A percentile compares a stretch with the other conserved stretches of the same genome.
Evolutionary conservation across 495 filamentous ascomycete genomes (phyloP).

Genomic region (Aspergillus cavernicola): DNA sequence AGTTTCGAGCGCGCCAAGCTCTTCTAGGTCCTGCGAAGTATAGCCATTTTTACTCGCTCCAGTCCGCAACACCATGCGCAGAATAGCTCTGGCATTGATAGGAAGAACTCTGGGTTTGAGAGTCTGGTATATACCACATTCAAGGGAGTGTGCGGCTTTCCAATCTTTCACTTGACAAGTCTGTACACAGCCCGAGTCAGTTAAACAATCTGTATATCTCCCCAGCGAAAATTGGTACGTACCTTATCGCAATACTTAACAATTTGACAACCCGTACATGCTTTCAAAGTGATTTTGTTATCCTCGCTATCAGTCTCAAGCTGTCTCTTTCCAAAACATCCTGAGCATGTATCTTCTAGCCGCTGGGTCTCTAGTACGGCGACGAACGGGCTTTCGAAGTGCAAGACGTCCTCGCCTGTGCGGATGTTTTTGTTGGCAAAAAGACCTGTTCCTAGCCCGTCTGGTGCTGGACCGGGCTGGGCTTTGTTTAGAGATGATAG

Average conservation of each 20-base stretch:
- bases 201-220: not conserved
- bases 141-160: constrained; percentile 55
- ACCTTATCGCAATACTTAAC: constrained; percentile 67
- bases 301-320: constrained; percentile 20
- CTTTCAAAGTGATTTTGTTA: constrained; percentile 36
- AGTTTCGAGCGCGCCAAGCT: constrained; percentile 43
- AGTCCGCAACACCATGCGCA: constrained; percentile 49
- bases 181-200: constrained; percentile 32
- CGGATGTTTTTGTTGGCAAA: constrained; percentile 36
- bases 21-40: constrained; percentile 31
- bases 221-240: constrained; percentile 14
- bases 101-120: constrained; percentile 50
- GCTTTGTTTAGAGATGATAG: constrained; percentile 29
- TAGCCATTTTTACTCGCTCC: constrained; percentile 27
- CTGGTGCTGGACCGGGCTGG: constrained; percentile 22
- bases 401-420: constrained; percentile 36
- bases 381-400: constrained; percentile 37
- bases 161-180: constrained; percentile 59
- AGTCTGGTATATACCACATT: constrained; percentile 52
- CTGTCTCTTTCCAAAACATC: constrained; percentile 37
- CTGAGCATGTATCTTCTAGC: constrained; percentile 42
- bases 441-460: constrained; percentile 40
- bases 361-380: constrained; percentile 41
- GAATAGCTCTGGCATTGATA: constrained; percentile 51
- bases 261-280: constrained; percentile 58